A percentile compares a stretch with the other conserved stretches of the same genome.
phyloP scores from a whole-genome alignment of 2,329 filamentous ascomycete genomes.

The Grosmannia serpens region DNA sequence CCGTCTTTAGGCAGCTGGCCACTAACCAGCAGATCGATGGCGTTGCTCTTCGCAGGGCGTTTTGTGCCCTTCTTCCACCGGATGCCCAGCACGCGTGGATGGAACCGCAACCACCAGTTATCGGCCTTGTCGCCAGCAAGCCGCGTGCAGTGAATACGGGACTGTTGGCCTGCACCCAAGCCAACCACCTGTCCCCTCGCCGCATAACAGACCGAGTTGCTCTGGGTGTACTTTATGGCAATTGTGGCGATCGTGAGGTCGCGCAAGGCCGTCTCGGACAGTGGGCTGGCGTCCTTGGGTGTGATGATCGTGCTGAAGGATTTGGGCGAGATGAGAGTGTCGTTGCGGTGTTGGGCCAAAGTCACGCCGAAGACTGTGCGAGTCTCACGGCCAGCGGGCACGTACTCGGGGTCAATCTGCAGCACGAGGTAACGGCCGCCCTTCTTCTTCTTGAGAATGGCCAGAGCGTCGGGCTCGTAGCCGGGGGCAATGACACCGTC shows the following conservation, averaged over 20 bases:
- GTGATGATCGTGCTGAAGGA: constrained; percentile 80
- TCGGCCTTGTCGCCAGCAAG: constrained; percentile 96
- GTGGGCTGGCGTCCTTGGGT: constrained; percentile 61
- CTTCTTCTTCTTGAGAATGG: constrained; percentile 96
- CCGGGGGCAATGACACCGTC: constrained; percentile 90
- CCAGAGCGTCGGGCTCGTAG: constrained; percentile 74
- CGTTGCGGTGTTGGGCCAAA: constrained; percentile 85
- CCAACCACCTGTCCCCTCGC: constrained; percentile 88
- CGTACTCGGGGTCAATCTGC: constrained; percentile 83
- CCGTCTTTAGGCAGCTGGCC: constrained; percentile 77
- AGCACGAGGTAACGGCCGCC: constrained; percentile 92
- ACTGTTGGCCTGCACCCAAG: constrained; percentile 92
- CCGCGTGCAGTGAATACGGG: constrained; percentile 94
- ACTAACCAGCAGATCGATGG: constrained; percentile 88
- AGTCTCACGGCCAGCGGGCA: constrained; percentile 68
- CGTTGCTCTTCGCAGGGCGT: constrained; percentile 94
- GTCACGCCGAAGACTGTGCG: constrained; percentile 85
- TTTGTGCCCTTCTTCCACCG: constrained; percentile 98
- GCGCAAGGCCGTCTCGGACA: constrained; percentile 72
- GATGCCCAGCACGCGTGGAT: constrained; percentile 74
- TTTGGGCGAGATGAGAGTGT: constrained; percentile 71
- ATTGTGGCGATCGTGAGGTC: constrained; percentile 94
- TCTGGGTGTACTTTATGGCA: constrained; percentile 96
- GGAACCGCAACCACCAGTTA: constrained; percentile 99
- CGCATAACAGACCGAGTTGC: constrained; percentile 97